Evolutionary conservation across 179 eudicot genomes (phyloP).

Genomic region (Silene vulgaris): DNA sequence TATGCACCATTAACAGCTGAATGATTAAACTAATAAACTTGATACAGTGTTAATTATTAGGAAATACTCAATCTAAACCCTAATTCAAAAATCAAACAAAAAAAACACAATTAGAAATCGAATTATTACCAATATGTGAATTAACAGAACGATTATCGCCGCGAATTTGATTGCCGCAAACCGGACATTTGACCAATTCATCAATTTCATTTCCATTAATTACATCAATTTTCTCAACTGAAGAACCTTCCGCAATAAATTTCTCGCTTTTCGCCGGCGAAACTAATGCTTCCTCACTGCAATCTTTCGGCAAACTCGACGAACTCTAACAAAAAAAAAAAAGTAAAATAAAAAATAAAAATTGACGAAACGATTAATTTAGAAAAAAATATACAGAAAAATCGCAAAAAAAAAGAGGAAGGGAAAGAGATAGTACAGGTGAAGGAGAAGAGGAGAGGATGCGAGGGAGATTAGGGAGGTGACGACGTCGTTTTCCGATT

Average conservation of each 20-base stretch:
- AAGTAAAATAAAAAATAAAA: background rate
- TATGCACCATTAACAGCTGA: background rate
- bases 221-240: background rate
- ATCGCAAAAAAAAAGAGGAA: background rate
- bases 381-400: background rate
- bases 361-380: background rate
- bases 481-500: slow-evolving; percentile 70
- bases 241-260: background rate
- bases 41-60: too few relatives aligned
- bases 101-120: too few relatives aligned
- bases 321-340: slow-evolving; percentile 26
- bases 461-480: slow-evolving; percentile 55
- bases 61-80: too few relatives aligned
- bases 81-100: background rate
- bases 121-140: slow-evolving; percentile 62
- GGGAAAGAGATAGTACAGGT: slow-evolving; percentile 16
- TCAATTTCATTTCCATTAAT: background rate
- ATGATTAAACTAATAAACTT: background rate
- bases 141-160: slow-evolving; percentile 50
- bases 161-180: slow-evolving; percentile 48
- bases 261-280: background rate
- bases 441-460: slow-evolving; percentile 34
- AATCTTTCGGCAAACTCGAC: slow-evolving; percentile 19
- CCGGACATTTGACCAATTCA: slow-evolving; percentile 56
- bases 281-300: slow-evolving; percentile 10